Conservation (phyloP, 2,329 filamentous ascomycete genomes). For the Talaromyces sp. region DNA sequence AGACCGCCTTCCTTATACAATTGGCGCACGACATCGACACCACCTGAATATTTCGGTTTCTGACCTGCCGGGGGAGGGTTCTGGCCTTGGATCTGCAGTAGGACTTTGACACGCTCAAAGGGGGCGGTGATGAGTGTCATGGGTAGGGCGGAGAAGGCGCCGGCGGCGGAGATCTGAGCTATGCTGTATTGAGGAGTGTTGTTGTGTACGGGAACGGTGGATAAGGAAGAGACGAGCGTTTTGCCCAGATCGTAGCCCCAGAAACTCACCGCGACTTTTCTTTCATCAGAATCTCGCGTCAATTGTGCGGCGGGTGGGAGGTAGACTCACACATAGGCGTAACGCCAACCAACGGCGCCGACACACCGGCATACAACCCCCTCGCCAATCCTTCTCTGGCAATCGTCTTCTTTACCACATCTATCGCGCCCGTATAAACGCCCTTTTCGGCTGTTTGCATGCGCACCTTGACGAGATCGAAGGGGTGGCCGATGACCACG, state of each 20-base stretch:
- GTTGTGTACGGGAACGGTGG: conserved; percentile 61
- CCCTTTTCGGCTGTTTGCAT: conserved; percentile 94
- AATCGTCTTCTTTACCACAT: conserved; percentile 85
- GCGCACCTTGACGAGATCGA: conserved; percentile 96
- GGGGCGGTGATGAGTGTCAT: conserved; percentile 98
- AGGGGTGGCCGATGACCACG: conserved; percentile 91
- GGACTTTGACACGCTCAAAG: conserved; percentile 97
- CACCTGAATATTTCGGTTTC: conserved; percentile 87
- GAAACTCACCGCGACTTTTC: conserved; percentile 61
- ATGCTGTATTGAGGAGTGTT: conserved; percentile 66
- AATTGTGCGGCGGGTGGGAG: conserved; percentile 8
- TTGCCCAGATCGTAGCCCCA: conserved; percentile 96
- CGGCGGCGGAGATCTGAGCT: conserved; percentile 82
- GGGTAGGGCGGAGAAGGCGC: conserved; percentile 95
- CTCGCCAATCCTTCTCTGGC: conserved; percentile 74
- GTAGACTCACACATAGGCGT: conserved; percentile 90
- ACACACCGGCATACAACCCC: conserved; percentile 95
- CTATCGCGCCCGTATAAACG: conserved; percentile 83
- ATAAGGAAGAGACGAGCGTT: conserved; percentile 68
- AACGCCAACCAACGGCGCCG: conserved; percentile 87
- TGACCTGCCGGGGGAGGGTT: conserved; percentile 79
- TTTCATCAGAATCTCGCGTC: conserved; percentile 9
- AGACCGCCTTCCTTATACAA: conserved; percentile 88
- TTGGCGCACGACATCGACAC: conserved; percentile 84
- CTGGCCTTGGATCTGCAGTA: conserved; percentile 95